A percentile compares a stretch with the other conserved stretches of the same genome.
phyloP scores from a whole-genome alignment of 169 alveolate genomes.

The Plasmodium gaboni region DNA sequence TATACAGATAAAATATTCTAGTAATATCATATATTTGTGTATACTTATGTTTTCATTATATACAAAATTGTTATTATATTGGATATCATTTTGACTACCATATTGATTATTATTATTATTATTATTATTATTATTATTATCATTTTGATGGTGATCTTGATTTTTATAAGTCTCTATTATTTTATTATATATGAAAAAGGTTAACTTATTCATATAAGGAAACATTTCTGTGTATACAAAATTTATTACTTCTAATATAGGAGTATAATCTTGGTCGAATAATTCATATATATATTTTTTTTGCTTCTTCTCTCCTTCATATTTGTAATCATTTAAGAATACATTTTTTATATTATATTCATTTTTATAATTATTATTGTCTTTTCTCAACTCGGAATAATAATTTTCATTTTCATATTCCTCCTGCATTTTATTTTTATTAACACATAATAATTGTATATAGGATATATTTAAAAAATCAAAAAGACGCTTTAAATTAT shows the following conservation, averaged over 20 bases:
- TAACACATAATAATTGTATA: constrained; percentile 27
- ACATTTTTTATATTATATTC: not conserved
- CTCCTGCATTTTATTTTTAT: not conserved
- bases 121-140: not conserved
- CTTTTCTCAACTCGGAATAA: not conserved
- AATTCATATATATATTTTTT: constrained; percentile 12
- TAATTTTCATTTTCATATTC: not conserved
- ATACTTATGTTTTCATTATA: not conserved
- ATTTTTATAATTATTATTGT: not conserved
- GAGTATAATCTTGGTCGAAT: constrained; percentile 33
- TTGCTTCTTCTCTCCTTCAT: not conserved
- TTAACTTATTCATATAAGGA: constrained; percentile 30
- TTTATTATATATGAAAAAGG: constrained; percentile 38
- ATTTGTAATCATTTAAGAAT: not conserved
- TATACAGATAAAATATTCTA: constrained; percentile 30
- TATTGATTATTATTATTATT: not conserved
- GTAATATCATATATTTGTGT: constrained; percentile 31
- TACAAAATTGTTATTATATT: no score
- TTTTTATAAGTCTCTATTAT: no score
- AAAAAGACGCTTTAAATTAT: constrained; percentile 43
- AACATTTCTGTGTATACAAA: constrained; percentile 34
- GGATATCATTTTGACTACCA: not conserved
- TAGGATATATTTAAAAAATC: constrained; percentile 44
- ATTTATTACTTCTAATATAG: constrained; percentile 11
- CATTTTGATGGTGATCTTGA: not conserved